A percentile compares a stretch with the other conserved stretches of the same genome.
These are phyloP conservation scores for Davidsoniella australis DNA, from an alignment of 2,329 filamentous ascomycete genomes.

Conservation along the genomic window DNA sequence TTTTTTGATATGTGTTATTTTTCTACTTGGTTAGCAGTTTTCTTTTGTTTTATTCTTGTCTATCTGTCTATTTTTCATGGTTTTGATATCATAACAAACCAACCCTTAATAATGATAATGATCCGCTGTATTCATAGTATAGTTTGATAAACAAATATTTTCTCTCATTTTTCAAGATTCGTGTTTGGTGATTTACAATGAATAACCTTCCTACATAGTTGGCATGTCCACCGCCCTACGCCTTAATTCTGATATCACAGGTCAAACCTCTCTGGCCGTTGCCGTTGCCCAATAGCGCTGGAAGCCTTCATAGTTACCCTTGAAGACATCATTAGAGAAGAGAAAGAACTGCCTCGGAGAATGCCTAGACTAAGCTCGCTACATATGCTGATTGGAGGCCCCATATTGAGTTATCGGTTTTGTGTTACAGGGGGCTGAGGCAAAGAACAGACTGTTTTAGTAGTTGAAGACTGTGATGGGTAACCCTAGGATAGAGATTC, in stretches of 20 bases:
- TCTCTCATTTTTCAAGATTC: not conserved
- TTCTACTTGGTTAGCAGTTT: not conserved
- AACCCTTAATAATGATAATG: too few species aligned
- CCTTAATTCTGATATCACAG: too few species aligned
- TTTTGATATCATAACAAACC: not conserved
- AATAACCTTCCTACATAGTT: too few species aligned
- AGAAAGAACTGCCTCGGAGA: not conserved
- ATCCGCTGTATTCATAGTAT: too few species aligned
- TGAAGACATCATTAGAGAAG: not conserved
- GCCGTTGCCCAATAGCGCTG: too few species aligned
- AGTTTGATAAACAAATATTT: not conserved
- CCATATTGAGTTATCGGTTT: too few species aligned
- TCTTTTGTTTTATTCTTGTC: not conserved
- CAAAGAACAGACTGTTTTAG: too few species aligned
- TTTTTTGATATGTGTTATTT: not conserved
- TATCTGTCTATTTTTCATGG: not conserved
- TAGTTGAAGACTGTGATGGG: too few species aligned
- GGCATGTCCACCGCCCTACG: not conserved
- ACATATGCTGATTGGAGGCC: too few species aligned
- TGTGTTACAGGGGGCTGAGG: too few species aligned
- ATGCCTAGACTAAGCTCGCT: not conserved
- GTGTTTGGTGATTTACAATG: not conserved
- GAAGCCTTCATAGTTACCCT: not conserved
- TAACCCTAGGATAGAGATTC: too few species aligned
- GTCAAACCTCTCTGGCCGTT: too few species aligned